Evolutionary conservation across 106 monocot species (phyloP).

Genomic region (Phalaenopsis aphrodite): DNA sequence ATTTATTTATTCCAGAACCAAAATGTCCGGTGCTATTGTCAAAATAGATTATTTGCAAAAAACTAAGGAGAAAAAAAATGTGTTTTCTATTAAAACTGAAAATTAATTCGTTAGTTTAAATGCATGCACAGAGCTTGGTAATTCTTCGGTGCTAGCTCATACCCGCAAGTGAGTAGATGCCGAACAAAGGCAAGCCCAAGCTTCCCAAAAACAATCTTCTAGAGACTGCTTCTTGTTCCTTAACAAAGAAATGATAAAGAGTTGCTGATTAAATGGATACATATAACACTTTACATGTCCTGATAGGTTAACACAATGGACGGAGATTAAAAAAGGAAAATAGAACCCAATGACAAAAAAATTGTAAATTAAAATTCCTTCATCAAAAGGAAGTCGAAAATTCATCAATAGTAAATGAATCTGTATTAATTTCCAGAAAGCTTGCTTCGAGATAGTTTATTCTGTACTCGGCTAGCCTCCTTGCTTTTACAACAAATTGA

Average conservation of each 20-base stretch:
- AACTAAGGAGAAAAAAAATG: background rate
- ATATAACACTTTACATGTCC: background rate
- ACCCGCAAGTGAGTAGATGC: conserved; percentile 94
- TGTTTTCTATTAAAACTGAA: background rate
- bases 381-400: background rate
- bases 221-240: conserved; percentile 66
- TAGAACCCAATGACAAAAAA: background rate
- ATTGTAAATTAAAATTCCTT: background rate
- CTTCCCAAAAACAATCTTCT: conserved; percentile 98
- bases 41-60: background rate
- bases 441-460: background rate
- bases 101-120: background rate
- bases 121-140: background rate
- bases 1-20: background rate
- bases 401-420: conserved; percentile 1
- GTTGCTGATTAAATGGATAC: background rate
- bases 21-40: background rate
- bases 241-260: conserved; percentile 7
- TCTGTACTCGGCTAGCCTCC: background rate
- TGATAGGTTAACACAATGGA: background rate
- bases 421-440: background rate
- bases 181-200: conserved; percentile 99
- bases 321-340: background rate
- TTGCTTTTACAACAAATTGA: background rate
- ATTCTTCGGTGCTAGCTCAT: conserved; percentile 5